Base-by-base conservation (phyloP, 371 early-diverging fungal genomes). In the Apophysomyces sp. region DNA sequence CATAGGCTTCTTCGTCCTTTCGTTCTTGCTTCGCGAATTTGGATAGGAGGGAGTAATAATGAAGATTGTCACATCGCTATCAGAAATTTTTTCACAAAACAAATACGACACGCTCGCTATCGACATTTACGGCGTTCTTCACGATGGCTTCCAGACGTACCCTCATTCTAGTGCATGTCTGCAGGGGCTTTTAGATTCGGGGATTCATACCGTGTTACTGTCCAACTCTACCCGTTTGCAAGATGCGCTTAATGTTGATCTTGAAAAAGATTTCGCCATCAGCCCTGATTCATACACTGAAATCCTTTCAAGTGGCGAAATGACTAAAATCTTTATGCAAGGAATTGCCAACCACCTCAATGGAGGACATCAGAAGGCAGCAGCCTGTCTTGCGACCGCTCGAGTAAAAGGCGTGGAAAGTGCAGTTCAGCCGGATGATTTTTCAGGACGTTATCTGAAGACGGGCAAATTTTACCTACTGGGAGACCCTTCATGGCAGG, bases 81-180 rank as follows among this genome's bases (percentile, higher is more conserved):
- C 44, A 5, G 60, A 71, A 26, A 58, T 71, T 0, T 18, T 71
- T 11, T 16, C 39, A 41, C 12, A 60, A 41, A 21, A 8, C 4
- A 36, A 64, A 40, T 80, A 80, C 54, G 62, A 67, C 36, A 77
- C 71, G 7, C 55, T 80, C 34, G 80, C 77, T n/a, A 70, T 67
- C 41, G 80, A 80, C 55, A 74, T 80, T 44, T 80, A 75, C 37
- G 80, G 80, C 29, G 80, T 80, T 8, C 56, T 80, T 55, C 80
- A 80, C 34, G 67, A 80, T 37, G 80, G 80, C 13, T 41, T 59
- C 2, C 28, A 71, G 29, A 58, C 76, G 0, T 77, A 77, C 49
- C 72, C 73, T 13, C 68, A 67, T 55, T 62, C 80, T 1, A 66
- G 61, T 16, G 55, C 57, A 11, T 65, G 74, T 9, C 52, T 80